These are phyloP conservation scores for Hygrophila difformis DNA, from an alignment of 257 asterid genomes.

Conservation along the genomic window DNA sequence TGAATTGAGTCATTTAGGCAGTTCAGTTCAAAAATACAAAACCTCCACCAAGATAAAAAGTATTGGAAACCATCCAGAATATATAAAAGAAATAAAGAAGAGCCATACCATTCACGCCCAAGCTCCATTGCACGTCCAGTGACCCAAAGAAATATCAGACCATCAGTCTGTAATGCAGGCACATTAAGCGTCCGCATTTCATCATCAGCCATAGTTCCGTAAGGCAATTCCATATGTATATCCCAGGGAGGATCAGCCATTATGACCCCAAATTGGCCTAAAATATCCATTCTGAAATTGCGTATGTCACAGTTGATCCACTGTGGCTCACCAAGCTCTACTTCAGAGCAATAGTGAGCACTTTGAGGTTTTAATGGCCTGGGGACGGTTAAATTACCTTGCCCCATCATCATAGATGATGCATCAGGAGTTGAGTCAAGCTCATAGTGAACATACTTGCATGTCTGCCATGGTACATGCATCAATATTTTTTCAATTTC, in stretches of 20 bases:
- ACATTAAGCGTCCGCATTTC: constrained; percentile 97
- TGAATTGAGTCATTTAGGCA: background rate
- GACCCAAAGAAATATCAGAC: constrained; percentile 96
- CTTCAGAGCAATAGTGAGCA: constrained; percentile 94
- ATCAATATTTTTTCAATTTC: constrained; percentile 12
- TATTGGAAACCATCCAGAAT: background rate
- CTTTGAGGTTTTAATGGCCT: constrained; percentile 75
- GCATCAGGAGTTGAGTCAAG: constrained; percentile 89
- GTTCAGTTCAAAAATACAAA: background rate
- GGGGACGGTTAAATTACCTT: constrained; percentile 41
- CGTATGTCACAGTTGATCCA: constrained; percentile 99
- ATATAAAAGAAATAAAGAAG: constrained; percentile 6
- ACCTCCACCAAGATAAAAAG: background rate
- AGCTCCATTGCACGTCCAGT: constrained; percentile 99
- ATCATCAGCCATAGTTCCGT: constrained; percentile 99
- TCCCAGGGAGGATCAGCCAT: constrained; percentile 99
- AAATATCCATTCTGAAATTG: constrained; percentile 85
- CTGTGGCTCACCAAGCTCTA: constrained; percentile 95
- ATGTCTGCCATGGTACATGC: constrained; percentile 43
- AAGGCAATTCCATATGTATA: constrained; percentile 99
- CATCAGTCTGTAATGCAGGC: constrained; percentile 97
- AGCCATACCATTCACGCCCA: constrained; percentile 90
- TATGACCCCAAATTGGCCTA: constrained; percentile 93
- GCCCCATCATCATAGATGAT: constrained; percentile 73
- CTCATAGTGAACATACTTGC: constrained; percentile 98